Percentiles rank a stretch among this genome's conserved stretches.
Conservation (phyloP, 371 early-diverging fungal species). For the Choanephora cucurbitarum region DNA sequence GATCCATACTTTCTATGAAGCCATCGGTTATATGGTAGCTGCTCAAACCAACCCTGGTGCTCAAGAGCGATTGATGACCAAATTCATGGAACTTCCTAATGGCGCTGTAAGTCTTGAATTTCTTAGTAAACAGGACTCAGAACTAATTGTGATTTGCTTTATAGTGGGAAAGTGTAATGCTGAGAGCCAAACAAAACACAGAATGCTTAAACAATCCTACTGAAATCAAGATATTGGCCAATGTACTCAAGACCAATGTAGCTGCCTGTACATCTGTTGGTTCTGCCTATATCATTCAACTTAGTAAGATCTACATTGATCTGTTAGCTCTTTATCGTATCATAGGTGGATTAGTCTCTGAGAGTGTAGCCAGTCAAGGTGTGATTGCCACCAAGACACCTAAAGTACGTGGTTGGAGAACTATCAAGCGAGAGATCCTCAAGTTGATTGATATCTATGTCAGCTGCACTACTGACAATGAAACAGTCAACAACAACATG, state of each 20-base stretch:
- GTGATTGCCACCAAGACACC: slow-evolving; percentile 89
- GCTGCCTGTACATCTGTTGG: slow-evolving; percentile 90
- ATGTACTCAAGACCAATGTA: slow-evolving; percentile 95
- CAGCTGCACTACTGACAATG: slow-evolving; percentile 77
- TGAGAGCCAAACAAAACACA: slow-evolving; percentile 70
- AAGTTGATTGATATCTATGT: slow-evolving; percentile 88
- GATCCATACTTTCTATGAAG: slow-evolving; percentile 96
- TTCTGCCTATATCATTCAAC: slow-evolving; percentile 80
- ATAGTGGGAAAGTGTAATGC: slow-evolving; percentile 82
- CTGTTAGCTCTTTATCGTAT: slow-evolving; percentile 89
- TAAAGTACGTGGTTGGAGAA: slow-evolving; percentile 86
- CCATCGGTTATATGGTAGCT: slow-evolving; percentile 94
- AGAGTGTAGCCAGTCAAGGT: slow-evolving; percentile 68
- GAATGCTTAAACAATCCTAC: slow-evolving; percentile 77
- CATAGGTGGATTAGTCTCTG: slow-evolving; percentile 83
- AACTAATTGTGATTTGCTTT: slow-evolving; percentile 5
- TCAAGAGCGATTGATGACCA: slow-evolving; percentile 81
- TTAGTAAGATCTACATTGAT: slow-evolving; percentile 87
- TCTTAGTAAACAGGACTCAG: too few relatives aligned
- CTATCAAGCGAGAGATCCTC: slow-evolving; percentile 94
- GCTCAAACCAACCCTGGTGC: slow-evolving; percentile 73
- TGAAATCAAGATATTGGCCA: slow-evolving; percentile 83
- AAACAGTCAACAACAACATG: slow-evolving; percentile 75
- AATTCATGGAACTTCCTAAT: slow-evolving; percentile 91
- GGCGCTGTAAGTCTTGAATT: slow-evolving; percentile 60